Base-by-base conservation (phyloP, 768 basidiomycete genomes). In the Collybia sordida region DNA sequence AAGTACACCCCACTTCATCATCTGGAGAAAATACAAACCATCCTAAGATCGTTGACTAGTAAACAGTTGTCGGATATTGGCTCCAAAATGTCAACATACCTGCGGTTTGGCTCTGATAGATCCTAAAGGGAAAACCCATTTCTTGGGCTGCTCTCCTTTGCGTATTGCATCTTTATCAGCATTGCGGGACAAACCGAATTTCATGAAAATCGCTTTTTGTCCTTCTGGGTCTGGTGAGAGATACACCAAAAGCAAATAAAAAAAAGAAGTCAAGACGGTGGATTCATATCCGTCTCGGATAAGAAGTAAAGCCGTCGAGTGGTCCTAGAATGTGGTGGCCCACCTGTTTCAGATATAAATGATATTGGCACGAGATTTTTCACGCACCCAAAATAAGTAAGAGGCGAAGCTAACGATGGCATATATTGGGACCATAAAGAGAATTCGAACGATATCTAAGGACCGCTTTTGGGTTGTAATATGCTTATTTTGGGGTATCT, bases 371-470 rank as follows among this genome's bases (percentile, higher is more conserved):
- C 31, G 31, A 45, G 36, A 18, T 18, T 6, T 27, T 25, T 14
- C 12, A 65, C 70, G 53, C 60, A 84, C 85, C 83, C 85, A 88
- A 68, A 84, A 86, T 24, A 87, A 66, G 65, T 83, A 90, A 4
- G 86, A 86, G 1, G 80, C 75, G 49, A 85, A 75, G 58, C 81
- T 85, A 64, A 86, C 80, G 34, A 78, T 59, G 7, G 85, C 82
- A 61, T 92, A 92, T 25, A 89, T 73, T 2, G 88, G 86, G 2
- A 89, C 86, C 83, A 92, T 83, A 66, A 90, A 81, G 19, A 92
- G 74, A 17, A 90, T 68, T 7, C 89, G 83, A 42, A 88, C 77
- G 57, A 88, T 86, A 61, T 88, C 84, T 87, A 49, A 2, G 19
- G 31, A 17, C 50, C 42, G 6, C 50, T 28, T 35, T 42, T 34